Base-by-base conservation (phyloP, 2,329 filamentous ascomycete genomes). In the Aspergillus neoniger region DNA sequence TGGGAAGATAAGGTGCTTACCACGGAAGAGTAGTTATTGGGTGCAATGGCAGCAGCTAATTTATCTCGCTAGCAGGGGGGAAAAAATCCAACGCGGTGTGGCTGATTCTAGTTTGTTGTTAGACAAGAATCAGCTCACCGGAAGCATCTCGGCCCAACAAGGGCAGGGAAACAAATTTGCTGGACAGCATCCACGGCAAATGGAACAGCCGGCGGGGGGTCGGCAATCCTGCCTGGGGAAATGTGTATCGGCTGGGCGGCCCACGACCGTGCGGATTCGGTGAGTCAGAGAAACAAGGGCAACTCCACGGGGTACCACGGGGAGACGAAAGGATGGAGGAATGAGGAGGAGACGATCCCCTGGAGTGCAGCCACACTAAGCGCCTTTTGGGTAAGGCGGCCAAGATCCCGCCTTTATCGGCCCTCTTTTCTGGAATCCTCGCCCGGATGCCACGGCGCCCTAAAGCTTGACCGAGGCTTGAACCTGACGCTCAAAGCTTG, bases 381-480 rank as follows among this genome's bases (percentile, higher is more conserved):
- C 47, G 25, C 6, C 14, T 30, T 49, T 25, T 4, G 17, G 25
- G 32, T 36, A 36, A 36, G 32, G 32, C 10, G 12, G 32, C 32
- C 10, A 32, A 49, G 9, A 4, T 9, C 14, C 23, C n/a, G 47
- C 23, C 17, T 44, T 9, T n/a, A 49, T 49, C 44, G 44, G 47
- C 25, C 23, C 47, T 30, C 23, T 30, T 28, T 49, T 49, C 47
- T 49, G 47, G 47, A 49, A 49, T 25, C 25, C 47, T 30, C 47
- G 5, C 25, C 4, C 47, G 47, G 47, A 9, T 17, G 9, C 9
- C 3, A 17, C 47, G 47, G 47, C 47, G 47, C 47, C 47, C 47
- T 9, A 51, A 58, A 58, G 55, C 55, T 58, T 58, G 55, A 30
- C 44, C 55, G 49, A 58, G 47, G 55, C 55, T 58, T 58, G 36